Base-by-base conservation (phyloP, 257 asterid species). In the Petunia axillaris region DNA sequence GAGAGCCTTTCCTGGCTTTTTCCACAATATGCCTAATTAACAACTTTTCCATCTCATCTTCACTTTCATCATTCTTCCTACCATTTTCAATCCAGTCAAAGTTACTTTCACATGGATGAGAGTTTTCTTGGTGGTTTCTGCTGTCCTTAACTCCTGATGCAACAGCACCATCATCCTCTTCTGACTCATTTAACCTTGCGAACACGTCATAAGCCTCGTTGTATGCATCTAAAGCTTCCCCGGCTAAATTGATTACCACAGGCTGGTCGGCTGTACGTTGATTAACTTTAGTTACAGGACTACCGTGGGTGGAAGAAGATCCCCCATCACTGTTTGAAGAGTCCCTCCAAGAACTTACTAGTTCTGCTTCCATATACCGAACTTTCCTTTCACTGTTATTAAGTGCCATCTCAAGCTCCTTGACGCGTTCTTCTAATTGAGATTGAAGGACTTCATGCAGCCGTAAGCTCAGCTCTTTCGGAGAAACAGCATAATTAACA, bases 1-100 rank as follows among this genome's bases (percentile, higher is more conserved):
- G 94, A 63, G 97, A 93, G n/a, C 99, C 96, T 85, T 92, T 92
- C 80, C 87, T 89, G 37, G 97, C 97, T 88, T 86, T 87, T 89
- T 93, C 97, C 16, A 93, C 93, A 59, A 95, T 87, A 75, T 92
- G 97, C 87, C 85, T 85, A 77, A 95, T 91, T 88, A 95, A 84
- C 82, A 92, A 78, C 89, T 86, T 89, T 86, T 93, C 99, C 92
- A 90, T 88, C 85, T 94, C 99, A 84, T 93, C 91, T 25, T 83
- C 78, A 60, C 81, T 89, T n/a, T 76, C 88, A 25, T 81, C 88
- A 36, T 64, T 70, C 64, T 65, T 4, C 46, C 77, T 71, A n/a
- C 81, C 83, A 75, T 86, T 59, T 7, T 36, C 68, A 60, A 71
- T 86, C 79, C 55, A 81, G 52, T 71, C 44, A 64, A 75, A 48